Base-by-base conservation (phyloP, 768 basidiomycete genomes). In the Tephrocybe sp. region DNA sequence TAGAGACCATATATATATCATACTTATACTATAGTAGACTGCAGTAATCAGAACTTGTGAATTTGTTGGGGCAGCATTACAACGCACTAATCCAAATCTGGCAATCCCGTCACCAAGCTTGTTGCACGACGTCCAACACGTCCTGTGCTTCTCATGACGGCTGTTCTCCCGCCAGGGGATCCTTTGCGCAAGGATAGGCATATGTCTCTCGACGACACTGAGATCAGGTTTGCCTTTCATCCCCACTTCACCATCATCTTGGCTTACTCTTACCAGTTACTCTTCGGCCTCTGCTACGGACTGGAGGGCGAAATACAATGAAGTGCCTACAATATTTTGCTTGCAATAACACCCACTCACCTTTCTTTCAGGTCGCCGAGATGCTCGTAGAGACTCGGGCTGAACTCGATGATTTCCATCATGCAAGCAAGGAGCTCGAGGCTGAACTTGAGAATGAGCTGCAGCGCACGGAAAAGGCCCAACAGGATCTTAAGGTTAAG, bases 391-490 rank as follows among this genome's bases (percentile, higher is more conserved):
- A 93, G 67, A 92, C 92, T 31, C 82, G 87, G 53, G 76, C 83
- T 10, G 92, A 94, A 68, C 84, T 96, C 45, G 84, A 88, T 63
- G 89, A 95, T 62, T 92, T 92, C 65, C 87, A 92, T 61, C 76
- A 84, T 59, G 85, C 89, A 55, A 87, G 89, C 73, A 92, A 89
- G 69, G 92, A 95, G 58, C 80, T 96, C 32, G 93, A 96, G 70
- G 89, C 92, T 51, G 96, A 98, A 69, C 72, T 98, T 58, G 93
- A 95, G 76, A 80, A 79, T 55, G 96, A 98, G 66, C 73, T 98
- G 51, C 89, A 90, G 63, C 77, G 87, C 48, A 89, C 92, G 35
- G 91, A 95, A 72, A 88, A 84, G 68, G 77, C 87, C 1, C 89
- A 92, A 64, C 82, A 85, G 64, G 91, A 92, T 19, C 78, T 91